Percentiles rank a stretch among this genome's conserved stretches.
Conservation (phyloP, 805 yeast genomes). For the Dipodascopsis uninucleata region DNA sequence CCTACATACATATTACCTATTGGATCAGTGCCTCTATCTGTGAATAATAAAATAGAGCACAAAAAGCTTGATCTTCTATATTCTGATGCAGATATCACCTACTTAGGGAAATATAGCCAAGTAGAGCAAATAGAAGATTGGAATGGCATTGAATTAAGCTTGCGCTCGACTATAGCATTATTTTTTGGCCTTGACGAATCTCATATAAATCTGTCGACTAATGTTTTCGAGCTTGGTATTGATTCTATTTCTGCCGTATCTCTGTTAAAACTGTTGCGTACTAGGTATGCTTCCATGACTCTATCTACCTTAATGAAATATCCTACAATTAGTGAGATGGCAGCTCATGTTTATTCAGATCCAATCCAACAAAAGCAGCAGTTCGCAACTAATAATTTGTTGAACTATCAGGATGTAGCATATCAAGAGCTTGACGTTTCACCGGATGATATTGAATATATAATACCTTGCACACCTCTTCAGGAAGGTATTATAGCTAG, state of each 20-base stretch:
- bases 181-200: neutral
- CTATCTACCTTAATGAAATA: constrained; percentile 13
- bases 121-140: neutral
- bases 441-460: constrained; percentile 19
- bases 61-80: constrained; percentile 18
- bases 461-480: constrained; percentile 29
- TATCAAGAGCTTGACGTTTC: constrained; percentile 10
- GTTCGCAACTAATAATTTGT: neutral
- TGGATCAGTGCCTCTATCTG: constrained; percentile 23
- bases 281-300: neutral
- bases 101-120: constrained; percentile 1
- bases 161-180: constrained; percentile 9
- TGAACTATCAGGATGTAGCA: constrained; percentile 16
- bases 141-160: constrained; percentile 9
- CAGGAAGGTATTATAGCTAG: constrained; percentile 30
- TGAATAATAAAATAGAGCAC: constrained; percentile 29
- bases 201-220: constrained; percentile 4
- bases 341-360: neutral
- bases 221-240: constrained; percentile 30
- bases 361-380: neutral
- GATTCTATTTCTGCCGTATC: constrained; percentile 30
- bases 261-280: constrained; percentile 12
- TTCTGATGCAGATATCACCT: neutral
- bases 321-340: constrained; percentile 11
- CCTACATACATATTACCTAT: constrained; percentile 29